Evolutionary conservation across 805 yeast species (phyloP).

Genomic region (Torulaspora indica): DNA sequence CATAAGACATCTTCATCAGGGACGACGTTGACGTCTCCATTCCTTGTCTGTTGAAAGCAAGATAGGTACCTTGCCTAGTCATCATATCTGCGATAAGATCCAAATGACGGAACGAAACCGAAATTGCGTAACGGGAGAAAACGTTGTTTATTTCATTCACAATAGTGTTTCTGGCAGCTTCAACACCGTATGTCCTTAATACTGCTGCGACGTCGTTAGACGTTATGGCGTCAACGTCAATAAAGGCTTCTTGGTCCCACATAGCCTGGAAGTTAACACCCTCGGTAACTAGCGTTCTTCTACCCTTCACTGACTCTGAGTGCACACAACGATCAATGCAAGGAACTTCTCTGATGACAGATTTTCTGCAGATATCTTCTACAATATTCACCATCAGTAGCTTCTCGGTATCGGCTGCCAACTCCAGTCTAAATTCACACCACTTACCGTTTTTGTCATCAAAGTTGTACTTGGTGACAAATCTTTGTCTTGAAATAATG

Average conservation of each 20-base stretch:
- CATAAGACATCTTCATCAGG: conserved; percentile 98
- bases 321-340: conserved; percentile 89
- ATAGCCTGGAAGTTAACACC: conserved; percentile 96
- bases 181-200: conserved; percentile 90
- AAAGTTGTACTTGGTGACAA: conserved; percentile 76
- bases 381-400: conserved; percentile 94
- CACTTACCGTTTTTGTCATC: conserved; percentile 86
- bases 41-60: conserved; percentile 98
- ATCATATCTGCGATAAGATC: conserved; percentile 97
- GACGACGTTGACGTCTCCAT: conserved; percentile 93
- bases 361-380: conserved; percentile 83
- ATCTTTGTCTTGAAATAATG: conserved; percentile 65
- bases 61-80: conserved; percentile 97
- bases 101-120: conserved; percentile 88
- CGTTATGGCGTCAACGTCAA: conserved; percentile 81
- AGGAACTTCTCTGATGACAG: conserved; percentile 90
- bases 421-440: conserved; percentile 85
- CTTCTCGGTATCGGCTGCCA: conserved; percentile 83
- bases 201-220: conserved; percentile 94
- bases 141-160: conserved; percentile 94
- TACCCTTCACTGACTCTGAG: conserved; percentile 65
- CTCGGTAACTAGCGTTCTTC: conserved; percentile 83
- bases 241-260: conserved; percentile 96
- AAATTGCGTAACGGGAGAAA: conserved; percentile 91
- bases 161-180: conserved; percentile 97